Base-by-base conservation (phyloP, 176 grass and related monocot genomes). In the Zizania latifolia region DNA sequence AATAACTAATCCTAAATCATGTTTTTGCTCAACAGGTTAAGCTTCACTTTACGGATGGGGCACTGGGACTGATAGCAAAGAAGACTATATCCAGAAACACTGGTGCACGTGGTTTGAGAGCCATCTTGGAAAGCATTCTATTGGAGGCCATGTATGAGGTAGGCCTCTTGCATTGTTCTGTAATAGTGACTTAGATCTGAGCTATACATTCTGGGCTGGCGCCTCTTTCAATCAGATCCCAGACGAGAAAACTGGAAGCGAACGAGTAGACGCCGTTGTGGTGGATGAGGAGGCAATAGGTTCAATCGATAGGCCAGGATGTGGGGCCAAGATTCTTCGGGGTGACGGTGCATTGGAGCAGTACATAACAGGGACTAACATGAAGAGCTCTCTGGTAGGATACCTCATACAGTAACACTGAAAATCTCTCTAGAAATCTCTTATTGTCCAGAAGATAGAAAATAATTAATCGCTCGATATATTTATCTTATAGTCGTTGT, bases 111-210 rank as follows among this genome's bases (percentile, higher is more conserved):
- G 91, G 95, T 83, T 86, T 99, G 86, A 88, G 95, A 72, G 73
- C 89, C 69, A 92, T 94, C 72, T 87, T 99, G 63, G 95, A 99
- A 89, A 92, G 19, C 67, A 80, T 86, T 84, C 81, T 99, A 72
- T 70, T 92, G 80, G 95, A 99, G 58, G 83, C 95, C 58, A 99
- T 99, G 95, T 99, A 99, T 82, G 95, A 99, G 95, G 95, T 99
- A 99, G 58, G 79, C 22, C 45, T 77, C 31, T 83, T 34, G 41
- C 44, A 53, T 2, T 28, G 43, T 84, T 85, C 38, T 65, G 31
- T 65, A 66, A 26, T 33, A 56, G 24, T 46, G n/a, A 55, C 45
- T 3, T 29, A 72, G 46, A 16, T 14, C 41, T 78, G 31, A 37
- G 15, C 5, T 12, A 30, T 72, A 44, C 30, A 70, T 85, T 45